These are phyloP conservation scores for Paspalum vaginatum DNA, from an alignment of 176 grass and related monocot genomes.

Conservation along the genomic window DNA sequence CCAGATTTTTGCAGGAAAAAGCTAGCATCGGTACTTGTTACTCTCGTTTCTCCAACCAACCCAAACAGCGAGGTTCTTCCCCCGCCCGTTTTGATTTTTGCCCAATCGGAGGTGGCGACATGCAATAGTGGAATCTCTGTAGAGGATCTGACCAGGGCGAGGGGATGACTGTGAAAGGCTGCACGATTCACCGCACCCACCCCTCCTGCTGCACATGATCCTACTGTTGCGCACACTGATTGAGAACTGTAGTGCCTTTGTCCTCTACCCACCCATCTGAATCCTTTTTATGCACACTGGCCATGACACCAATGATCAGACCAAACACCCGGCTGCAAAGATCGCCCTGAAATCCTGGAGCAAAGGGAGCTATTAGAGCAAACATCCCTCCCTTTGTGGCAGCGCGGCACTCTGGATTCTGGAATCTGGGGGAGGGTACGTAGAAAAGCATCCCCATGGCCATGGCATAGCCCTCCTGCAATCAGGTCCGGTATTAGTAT, in stretches of 20 bases:
- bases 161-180: conserved; percentile 21
- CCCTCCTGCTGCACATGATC: conserved; percentile 52
- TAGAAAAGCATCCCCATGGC: conserved; percentile 20
- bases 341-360: conserved; percentile 29
- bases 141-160: conserved; percentile 30
- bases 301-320: conserved; percentile 27
- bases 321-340: conserved; percentile 28
- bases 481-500: conserved; percentile 28
- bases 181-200: no score
- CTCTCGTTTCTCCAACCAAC: not conserved
- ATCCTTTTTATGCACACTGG: not conserved
- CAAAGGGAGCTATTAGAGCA: conserved; percentile 12
- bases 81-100: conserved; percentile 1
- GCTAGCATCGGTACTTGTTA: conserved; percentile 11
- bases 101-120: conserved; percentile 21
- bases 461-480: conserved; percentile 10
- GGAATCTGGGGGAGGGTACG: not conserved
- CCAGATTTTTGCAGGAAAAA: conserved; percentile 18
- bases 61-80: not conserved
- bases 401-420: not conserved
- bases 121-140: conserved; percentile 9
- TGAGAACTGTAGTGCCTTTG: conserved; percentile 27
- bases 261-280: conserved; percentile 8
- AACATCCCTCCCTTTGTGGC: not conserved
- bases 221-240: conserved; percentile 41